A percentile compares a stretch with the other conserved stretches of the same genome.
phyloP scores from a whole-genome alignment of 2,329 filamentous ascomycete genomes.

The Ophiostoma piceae region DNA sequence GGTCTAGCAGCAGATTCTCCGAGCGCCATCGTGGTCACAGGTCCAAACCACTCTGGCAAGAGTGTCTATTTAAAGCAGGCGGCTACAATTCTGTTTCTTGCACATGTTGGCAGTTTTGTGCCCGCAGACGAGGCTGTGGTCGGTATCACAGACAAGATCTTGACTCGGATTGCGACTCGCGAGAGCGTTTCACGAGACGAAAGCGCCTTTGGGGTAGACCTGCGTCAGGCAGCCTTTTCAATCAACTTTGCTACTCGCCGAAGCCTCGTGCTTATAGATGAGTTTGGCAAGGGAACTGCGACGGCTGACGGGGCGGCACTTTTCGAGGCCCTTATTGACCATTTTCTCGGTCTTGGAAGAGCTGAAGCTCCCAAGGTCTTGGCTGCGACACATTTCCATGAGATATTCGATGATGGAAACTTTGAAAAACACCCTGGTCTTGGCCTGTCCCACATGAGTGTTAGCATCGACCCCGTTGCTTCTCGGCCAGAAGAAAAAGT shows the following conservation, averaged over 20 bases:
- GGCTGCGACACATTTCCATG: constrained; percentile 60
- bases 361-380: constrained; percentile 51
- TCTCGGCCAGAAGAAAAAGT: constrained; percentile 55
- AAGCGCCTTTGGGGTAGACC: constrained; percentile 66
- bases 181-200: constrained; percentile 56
- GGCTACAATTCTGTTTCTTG: constrained; percentile 84
- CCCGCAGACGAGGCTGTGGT: constrained; percentile 72
- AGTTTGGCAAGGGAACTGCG: constrained; percentile 70
- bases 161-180: constrained; percentile 76
- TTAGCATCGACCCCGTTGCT: constrained; percentile 53
- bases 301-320: constrained; percentile 54
- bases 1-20: constrained; percentile 36
- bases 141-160: constrained; percentile 85
- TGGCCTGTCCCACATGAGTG: constrained; percentile 65
- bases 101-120: constrained; percentile 88
- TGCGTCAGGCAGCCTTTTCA: constrained; percentile 78
- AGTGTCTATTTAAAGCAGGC: constrained; percentile 93
- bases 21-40: constrained; percentile 76
- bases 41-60: constrained; percentile 95
- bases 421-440: constrained; percentile 49
- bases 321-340: constrained; percentile 51
- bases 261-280: constrained; percentile 84
- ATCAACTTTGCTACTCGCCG: constrained; percentile 67
- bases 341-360: constrained; percentile 46
- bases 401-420: constrained; percentile 64